phyloP scores from a whole-genome alignment of 306 rosid genomes.

The Malus domestica region ASM211411v1 NC_041803.1:17472001-17472500 shows the following conservation, averaged over 20 bases:
- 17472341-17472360: conserved; percentile 78
- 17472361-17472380: conserved; percentile 78
- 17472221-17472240: conserved; percentile 67
- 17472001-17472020: conserved; percentile 60
- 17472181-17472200: conserved; percentile 66
- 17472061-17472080: conserved; percentile 71
- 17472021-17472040: conserved; percentile 64
- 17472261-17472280: conserved; percentile 69
- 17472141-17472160: conserved; percentile 52
- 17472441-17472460: not conserved
- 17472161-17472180: conserved; percentile 49
- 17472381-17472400: conserved; percentile 65
- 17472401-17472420: conserved; percentile 4
- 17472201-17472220: conserved; percentile 81
- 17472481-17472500: not conserved
- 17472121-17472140: conserved; percentile 69
- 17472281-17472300: conserved; percentile 79
- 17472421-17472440: conserved; percentile 47
- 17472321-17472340: conserved; percentile 54
- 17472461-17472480: not conserved
- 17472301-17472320: conserved; percentile 50
- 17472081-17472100: conserved; percentile 71
- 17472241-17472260: conserved; percentile 64
- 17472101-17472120: conserved; percentile 59
- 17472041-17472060: conserved; percentile 43